Conservation (phyloP, 83 land plant genomes). For the Thuja plicata region DNA sequence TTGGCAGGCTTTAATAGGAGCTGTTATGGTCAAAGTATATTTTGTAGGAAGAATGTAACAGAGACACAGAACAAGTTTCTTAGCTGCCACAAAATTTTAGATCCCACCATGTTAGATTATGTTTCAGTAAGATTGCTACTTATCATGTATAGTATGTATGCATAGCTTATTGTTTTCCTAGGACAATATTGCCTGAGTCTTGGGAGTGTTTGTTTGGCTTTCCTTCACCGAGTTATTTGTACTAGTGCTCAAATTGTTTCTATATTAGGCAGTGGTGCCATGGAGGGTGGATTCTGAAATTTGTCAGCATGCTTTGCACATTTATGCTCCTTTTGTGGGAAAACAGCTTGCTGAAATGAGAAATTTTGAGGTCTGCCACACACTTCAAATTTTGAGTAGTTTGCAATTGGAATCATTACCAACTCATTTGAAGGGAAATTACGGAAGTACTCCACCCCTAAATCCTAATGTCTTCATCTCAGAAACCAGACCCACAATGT, state of each 20-base stretch:
- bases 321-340: background rate
- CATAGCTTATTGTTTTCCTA: background rate
- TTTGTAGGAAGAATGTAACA: background rate
- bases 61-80: background rate
- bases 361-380: background rate
- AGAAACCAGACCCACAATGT: background rate
- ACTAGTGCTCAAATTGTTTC: background rate
- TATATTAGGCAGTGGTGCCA: background rate
- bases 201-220: background rate
- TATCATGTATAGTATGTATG: background rate
- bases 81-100: background rate
- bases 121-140: background rate
- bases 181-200: background rate
- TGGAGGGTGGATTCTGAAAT: background rate
- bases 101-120: background rate
- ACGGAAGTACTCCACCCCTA: background rate
- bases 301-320: background rate
- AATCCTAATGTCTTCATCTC: background rate
- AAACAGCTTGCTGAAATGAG: background rate
- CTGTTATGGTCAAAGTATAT: background rate
- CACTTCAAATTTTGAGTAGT: background rate
- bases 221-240: background rate
- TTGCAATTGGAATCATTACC: background rate
- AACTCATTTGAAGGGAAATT: background rate
- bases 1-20: background rate